Base-by-base conservation (phyloP, 805 yeast genomes). In the Torulaspora franciscae region DNA sequence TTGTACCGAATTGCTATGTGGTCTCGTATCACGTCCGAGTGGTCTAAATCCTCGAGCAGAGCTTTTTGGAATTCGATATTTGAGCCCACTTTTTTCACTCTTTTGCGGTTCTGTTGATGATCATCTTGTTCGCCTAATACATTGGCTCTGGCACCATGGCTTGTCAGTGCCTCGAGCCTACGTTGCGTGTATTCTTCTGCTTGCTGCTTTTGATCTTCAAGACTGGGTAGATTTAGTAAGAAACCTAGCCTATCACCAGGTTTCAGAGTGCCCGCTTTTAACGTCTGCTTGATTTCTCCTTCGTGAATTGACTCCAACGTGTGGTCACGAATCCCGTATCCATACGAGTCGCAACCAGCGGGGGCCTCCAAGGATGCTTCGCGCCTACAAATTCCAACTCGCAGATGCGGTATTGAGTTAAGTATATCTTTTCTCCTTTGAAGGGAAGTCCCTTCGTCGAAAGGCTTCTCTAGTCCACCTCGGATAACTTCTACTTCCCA, bases 331-430 rank as follows among this genome's bases (percentile, higher is more conserved):
- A 93, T 58, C 2, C 96, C 97, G 64, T 93, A 91, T 0, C 96
- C 91, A 66, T 89, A 93, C 0, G 89, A 91, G 64, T 93, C 98
- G 57, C 79, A 87, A 2, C 99, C 99, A 5, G 90, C 93, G 0
- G 99, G 98, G 0, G 95, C 95, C 54, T 91, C 97, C 35, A 90
- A 65, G 40, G 88, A 78, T 2, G 96, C 93, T 58, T 91, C 98
- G 49, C 88, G 74, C 42, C 98, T 70, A 0, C 83, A 83, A 29
- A 91, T 59, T 0, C 99, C 99, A 24, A 90, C 59, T 24, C 99
- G 68, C 1, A 93, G 88, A 62, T 90, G 91, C 1, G 66, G 57
- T 4, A 56, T 49, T 4, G 56, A 54, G 48, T 67, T 67, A 28
- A 66, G 56, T 32, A 59, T 53, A 26, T 58, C 61, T 34, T 56